phyloP scores from a whole-genome alignment of 2,329 filamentous ascomycete genomes.

The Arthrobotrys musiformis region DNA sequence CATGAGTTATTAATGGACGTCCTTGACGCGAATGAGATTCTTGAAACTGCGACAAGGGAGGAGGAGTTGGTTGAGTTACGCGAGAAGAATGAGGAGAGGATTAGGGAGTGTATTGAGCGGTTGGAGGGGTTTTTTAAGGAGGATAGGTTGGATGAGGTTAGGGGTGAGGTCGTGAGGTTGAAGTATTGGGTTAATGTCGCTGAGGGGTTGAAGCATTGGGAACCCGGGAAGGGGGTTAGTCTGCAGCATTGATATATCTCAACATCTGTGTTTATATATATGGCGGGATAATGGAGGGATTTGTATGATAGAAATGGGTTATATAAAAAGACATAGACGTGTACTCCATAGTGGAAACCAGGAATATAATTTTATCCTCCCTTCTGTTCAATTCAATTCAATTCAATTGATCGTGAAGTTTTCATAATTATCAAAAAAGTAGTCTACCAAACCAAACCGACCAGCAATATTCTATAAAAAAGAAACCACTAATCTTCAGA shows the following conservation, averaged over 20 bases:
- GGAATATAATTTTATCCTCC: too few species aligned
- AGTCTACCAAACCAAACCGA: too few species aligned
- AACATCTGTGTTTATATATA: too few species aligned
- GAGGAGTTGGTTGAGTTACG: conserved; percentile 72
- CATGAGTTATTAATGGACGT: conserved; percentile 79
- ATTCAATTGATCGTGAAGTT: too few species aligned
- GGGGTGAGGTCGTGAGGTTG: conserved; percentile 77
- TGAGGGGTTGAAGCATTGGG: conserved; percentile 81
- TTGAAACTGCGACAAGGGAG: conserved; percentile 77
- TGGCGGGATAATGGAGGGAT: too few species aligned
- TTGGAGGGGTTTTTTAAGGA: conserved; percentile 74
- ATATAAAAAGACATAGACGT: too few species aligned
- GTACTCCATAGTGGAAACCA: too few species aligned
- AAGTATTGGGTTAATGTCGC: conserved; percentile 91
- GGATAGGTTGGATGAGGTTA: conserved; percentile 75
- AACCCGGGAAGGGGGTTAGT: conserved; percentile 75
- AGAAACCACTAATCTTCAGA: conserved; percentile 69
- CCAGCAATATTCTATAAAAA: too few species aligned
- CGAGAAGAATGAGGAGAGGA: conserved; percentile 74
- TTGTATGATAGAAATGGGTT: too few species aligned
- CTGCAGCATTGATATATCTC: conserved; percentile 67
- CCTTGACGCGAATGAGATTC: conserved; percentile 79
- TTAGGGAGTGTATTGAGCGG: conserved; percentile 71
- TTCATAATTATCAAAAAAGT: too few species aligned
- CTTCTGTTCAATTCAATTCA: too few species aligned